A percentile compares a stretch with the other conserved stretches of the same genome.
Conservation (phyloP, 2,329 filamentous ascomycete species). For the Ascochyta koolunga region DNA sequence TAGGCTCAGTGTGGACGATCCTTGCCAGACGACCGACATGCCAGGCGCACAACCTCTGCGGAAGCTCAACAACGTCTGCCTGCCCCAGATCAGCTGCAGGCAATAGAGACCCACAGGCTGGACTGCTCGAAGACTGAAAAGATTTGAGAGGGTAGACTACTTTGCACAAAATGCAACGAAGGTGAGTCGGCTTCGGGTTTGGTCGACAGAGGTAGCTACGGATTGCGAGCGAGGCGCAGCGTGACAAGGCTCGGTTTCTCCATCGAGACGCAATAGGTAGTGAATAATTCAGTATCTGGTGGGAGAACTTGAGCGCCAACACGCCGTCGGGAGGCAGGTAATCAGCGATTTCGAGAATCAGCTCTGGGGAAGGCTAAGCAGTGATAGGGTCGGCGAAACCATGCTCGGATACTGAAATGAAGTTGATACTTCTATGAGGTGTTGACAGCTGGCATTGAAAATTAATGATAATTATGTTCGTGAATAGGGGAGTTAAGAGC, state of each 20-base stretch:
- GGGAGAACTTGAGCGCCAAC: conserved; percentile 48
- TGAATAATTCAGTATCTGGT: conserved; percentile 36
- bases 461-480: not conserved
- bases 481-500: not conserved
- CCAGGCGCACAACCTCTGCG: conserved; percentile 41
- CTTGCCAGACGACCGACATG: conserved; percentile 40
- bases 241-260: conserved; percentile 22
- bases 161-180: conserved; percentile 43
- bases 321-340: conserved; percentile 46
- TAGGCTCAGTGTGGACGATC: conserved; percentile 25
- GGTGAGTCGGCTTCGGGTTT: conserved; percentile 16
- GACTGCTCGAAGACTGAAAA: conserved; percentile 41
- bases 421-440: not conserved
- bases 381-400: conserved; percentile 6
- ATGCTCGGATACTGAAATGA: conserved; percentile 1
- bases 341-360: conserved; percentile 47
- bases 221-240: conserved; percentile 41
- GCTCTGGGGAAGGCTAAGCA: conserved; percentile 49
- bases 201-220: conserved; percentile 31
- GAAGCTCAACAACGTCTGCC: conserved; percentile 35
- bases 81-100: conserved; percentile 7
- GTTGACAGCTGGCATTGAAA: not conserved
- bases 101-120: conserved; percentile 28
- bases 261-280: conserved; percentile 25
- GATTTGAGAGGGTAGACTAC: conserved; percentile 31